These are phyloP conservation scores for Ilex asprella DNA, from an alignment of 257 asterid genomes.

Conservation along the genomic window DNA sequence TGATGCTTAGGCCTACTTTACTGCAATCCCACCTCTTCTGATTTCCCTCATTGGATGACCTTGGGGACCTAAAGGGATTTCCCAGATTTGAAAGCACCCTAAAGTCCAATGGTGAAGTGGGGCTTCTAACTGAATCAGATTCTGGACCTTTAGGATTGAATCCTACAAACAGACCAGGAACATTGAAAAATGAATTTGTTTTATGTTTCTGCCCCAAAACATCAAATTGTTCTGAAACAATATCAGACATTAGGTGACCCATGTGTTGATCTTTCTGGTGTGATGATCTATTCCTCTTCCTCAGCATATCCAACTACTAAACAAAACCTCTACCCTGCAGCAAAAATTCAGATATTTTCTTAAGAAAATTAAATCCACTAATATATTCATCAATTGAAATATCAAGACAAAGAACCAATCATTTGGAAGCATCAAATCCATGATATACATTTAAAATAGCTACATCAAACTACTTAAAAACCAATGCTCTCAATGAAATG, in stretches of 20 bases:
- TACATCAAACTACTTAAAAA: constrained; percentile 3
- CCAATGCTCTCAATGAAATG: not conserved
- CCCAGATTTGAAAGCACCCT: constrained; percentile 65
- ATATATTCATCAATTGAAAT: no score
- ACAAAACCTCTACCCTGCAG: constrained; percentile 24
- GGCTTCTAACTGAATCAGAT: constrained; percentile 82
- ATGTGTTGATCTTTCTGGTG: constrained; percentile 41
- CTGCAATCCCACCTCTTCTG: constrained; percentile 57
- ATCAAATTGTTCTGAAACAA: constrained; percentile 45
- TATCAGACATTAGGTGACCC: constrained; percentile 45
- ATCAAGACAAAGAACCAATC: no score
- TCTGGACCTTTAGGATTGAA: constrained; percentile 56
- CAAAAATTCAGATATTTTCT: constrained; percentile 1
- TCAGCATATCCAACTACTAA: constrained; percentile 37
- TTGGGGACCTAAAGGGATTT: constrained; percentile 59
- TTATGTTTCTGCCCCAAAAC: constrained; percentile 45
- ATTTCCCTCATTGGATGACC: constrained; percentile 31
- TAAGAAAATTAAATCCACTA: no score
- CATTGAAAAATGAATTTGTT: constrained; percentile 37
- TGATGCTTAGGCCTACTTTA: constrained; percentile 86
- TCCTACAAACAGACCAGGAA: constrained; percentile 67
- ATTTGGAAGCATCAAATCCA: constrained; percentile 7
- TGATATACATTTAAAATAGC: constrained; percentile 21
- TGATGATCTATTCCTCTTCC: constrained; percentile 69
- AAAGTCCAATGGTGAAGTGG: constrained; percentile 87